These are phyloP conservation scores for Botryotinia globosa DNA, from an alignment of 2,329 filamentous ascomycete species.

Conservation along the genomic window DNA sequence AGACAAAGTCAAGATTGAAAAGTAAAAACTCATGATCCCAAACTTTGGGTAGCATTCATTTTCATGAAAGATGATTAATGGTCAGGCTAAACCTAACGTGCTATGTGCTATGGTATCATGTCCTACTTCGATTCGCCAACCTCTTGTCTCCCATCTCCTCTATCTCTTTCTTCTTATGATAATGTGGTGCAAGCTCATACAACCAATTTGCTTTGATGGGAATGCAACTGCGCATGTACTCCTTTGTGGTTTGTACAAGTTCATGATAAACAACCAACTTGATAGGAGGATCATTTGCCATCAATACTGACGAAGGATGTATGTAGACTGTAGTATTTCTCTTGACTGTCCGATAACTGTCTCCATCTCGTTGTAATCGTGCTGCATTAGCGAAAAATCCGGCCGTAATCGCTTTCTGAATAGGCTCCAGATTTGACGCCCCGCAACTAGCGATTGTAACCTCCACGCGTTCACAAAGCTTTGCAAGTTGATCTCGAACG, in stretches of 20 bases:
- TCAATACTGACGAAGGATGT: constrained; percentile 83
- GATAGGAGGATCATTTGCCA: constrained; percentile 69
- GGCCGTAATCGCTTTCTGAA: constrained; percentile 83
- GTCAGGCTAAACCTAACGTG: not conserved
- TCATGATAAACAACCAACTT: constrained; percentile 89
- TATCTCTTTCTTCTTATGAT: constrained; percentile 87
- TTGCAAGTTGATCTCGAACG: constrained; percentile 86
- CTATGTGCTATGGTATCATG: constrained; percentile 6
- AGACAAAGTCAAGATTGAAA: not conserved
- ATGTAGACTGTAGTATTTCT: constrained; percentile 84
- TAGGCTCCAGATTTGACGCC: constrained; percentile 68
- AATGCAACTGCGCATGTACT: constrained; percentile 88
- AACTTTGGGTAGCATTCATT: not conserved
- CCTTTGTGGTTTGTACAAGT: constrained; percentile 77
- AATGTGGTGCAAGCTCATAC: constrained; percentile 87
- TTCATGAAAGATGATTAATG: not conserved
- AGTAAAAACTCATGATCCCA: not conserved
- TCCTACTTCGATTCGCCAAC: constrained; percentile 52
- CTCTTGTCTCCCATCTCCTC: constrained; percentile 81
- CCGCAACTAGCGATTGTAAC: constrained; percentile 70
- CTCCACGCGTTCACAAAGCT: constrained; percentile 91
- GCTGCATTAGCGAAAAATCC: constrained; percentile 96
- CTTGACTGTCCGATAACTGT: constrained; percentile 89
- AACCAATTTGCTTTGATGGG: constrained; percentile 84
- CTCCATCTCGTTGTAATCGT: constrained; percentile 75